Conservation (phyloP, 768 basidiomycete species). For the Mycena capillaripes region DNA sequence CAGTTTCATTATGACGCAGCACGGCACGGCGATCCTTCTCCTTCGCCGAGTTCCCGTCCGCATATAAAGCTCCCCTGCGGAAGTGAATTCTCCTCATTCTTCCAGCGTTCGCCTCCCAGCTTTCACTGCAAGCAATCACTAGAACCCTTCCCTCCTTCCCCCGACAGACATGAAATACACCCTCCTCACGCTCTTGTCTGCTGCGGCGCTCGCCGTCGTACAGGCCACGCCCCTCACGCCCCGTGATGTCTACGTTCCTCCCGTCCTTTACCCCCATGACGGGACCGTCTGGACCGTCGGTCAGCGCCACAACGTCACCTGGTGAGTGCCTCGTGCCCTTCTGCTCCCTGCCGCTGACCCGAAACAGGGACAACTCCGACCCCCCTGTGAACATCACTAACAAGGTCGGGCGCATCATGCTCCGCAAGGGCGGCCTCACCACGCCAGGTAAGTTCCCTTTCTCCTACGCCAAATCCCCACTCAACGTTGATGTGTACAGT, state of each 20-base stretch:
- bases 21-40: slow-evolving; percentile 26
- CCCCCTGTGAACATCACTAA: slow-evolving; percentile 51
- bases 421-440: slow-evolving; percentile 41
- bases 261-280: slow-evolving; percentile 32
- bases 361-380: slow-evolving; percentile 46
- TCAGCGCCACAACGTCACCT: slow-evolving; percentile 35
- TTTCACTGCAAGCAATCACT: slow-evolving; percentile 4
- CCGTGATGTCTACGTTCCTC: slow-evolving; percentile 39
- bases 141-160: background rate
- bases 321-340: slow-evolving; percentile 25
- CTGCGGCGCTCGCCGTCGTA: slow-evolving; percentile 17
- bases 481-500: slow-evolving; percentile 28
- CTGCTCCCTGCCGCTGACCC: background rate
- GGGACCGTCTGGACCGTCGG: slow-evolving; percentile 37
- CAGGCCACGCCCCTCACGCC: slow-evolving; percentile 24
- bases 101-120: background rate
- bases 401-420: slow-evolving; percentile 41
- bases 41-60: background rate
- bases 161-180: slow-evolving; percentile 31
- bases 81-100: background rate
- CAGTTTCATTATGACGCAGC: slow-evolving; percentile 11
- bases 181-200: slow-evolving; percentile 26
- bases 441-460: slow-evolving; percentile 40
- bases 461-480: background rate
- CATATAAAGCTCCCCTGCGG: background rate